Base-by-base conservation (phyloP, 2,329 filamentous ascomycete species). In the Aspergillus oerlinghausenensis region DNA sequence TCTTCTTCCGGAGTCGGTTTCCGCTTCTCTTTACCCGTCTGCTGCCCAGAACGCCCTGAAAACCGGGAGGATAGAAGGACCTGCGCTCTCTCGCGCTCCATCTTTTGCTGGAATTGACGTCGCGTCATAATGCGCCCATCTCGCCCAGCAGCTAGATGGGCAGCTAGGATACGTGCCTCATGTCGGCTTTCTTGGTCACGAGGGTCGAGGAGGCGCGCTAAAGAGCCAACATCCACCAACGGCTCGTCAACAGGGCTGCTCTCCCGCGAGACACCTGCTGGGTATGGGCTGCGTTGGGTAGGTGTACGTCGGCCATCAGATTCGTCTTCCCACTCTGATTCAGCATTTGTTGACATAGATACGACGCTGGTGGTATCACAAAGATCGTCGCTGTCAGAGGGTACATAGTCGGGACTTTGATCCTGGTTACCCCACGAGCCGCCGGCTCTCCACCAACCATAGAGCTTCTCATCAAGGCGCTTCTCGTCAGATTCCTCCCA, bases 381-480 rank as follows among this genome's bases (percentile, higher is more conserved):
- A 38, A 38, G 14, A 38, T 38, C 90, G 68, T 88, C 79, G 4
- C 77, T 70, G 10, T 78, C 72, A 2, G 72, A 66, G 0, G 87
- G 87, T 32, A 79, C 72, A 70, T 92, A 97, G 60, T 93, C 88
- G 28, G 89, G 89, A 67, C 90, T 96, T 4, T 81, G 80, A 70
- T 97, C 93, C 32, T 87, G 80, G 17, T 87, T 86, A 1, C 93
- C 92, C 86, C 91, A 97, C 77, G 89, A 89, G 7, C 90, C 91
- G 21, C 90, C 91, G 54, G 81, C 79, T 52, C 88, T 85, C 89
- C 91, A 97, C 84, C 92, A 94, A 29, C 80, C 79, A 70, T 97
- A 97, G 1, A 97, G 77, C 57, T 85, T 87, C 2, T 82, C 80
- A 61, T 93, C 88, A 2, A 97, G 78, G 42, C 84, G 83, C 28